phyloP scores from a whole-genome alignment of 495 filamentous ascomycete species.

The Daldinia vernicosa region DNA sequence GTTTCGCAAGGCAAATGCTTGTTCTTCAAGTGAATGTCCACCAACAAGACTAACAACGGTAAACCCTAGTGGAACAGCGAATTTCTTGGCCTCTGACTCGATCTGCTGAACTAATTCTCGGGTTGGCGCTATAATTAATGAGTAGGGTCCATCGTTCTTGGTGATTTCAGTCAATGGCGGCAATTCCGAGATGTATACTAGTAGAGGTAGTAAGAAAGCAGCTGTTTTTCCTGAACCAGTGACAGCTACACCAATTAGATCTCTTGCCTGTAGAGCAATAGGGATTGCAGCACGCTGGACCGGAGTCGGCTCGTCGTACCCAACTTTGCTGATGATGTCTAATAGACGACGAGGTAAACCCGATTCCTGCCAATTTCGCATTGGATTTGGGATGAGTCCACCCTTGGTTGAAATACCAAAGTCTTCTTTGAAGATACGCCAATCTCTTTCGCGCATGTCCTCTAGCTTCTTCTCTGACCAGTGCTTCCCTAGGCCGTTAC shows the following conservation, averaged over 20 bases:
- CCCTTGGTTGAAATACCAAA: conserved; percentile 95
- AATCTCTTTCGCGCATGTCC: conserved; percentile 97
- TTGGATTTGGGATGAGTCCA: conserved; percentile 91
- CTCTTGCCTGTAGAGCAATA: conserved; percentile 90
- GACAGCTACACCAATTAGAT: conserved; percentile 97
- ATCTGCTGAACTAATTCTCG: conserved; percentile 99
- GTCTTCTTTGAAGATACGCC: conserved; percentile 99
- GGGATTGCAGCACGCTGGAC: conserved; percentile 96
- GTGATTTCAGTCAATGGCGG: conserved; percentile 85
- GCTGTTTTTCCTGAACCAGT: conserved; percentile 99
- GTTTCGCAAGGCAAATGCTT: conserved; percentile 90
- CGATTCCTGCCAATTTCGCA: conserved; percentile 95
- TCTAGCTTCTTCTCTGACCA: conserved; percentile 97
- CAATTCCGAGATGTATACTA: conserved; percentile 96
- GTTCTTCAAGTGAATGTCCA: conserved; percentile 94
- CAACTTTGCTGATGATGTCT: conserved; percentile 83
- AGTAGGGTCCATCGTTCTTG: conserved; percentile 96
- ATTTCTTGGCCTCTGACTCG: conserved; percentile 92
- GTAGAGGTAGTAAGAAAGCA: conserved; percentile 88
- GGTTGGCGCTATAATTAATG: conserved; percentile 95
- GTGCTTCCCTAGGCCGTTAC: conserved; percentile 83
- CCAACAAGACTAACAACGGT: conserved; percentile 97
- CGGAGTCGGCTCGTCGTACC: conserved; percentile 91
- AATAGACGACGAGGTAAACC: conserved; percentile 80
- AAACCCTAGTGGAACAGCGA: conserved; percentile 90